Base-by-base conservation (phyloP, 495 filamentous ascomycete species). In the Penicillium lividum region DNA sequence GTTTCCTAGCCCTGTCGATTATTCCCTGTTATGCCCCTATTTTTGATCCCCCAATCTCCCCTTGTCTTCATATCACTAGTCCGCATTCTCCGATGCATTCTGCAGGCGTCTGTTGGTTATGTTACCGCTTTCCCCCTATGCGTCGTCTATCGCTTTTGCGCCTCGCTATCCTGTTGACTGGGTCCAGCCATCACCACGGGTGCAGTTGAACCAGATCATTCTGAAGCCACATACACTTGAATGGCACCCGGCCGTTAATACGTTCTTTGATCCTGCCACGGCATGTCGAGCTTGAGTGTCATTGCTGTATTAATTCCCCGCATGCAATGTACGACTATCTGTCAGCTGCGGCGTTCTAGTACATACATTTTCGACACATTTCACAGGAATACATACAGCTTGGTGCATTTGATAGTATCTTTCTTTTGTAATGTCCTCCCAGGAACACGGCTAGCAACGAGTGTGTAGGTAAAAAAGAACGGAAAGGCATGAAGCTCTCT, bases 71-170 rank as follows among this genome's bases (percentile, higher is more conserved):
- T 71, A 51, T 60, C 63, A 63, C 64, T 61, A 68, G 62, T 66
- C 58, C 58, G 62, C 65, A 68, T 68, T 64, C 44, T 62, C 53
- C 63, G 31, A 62, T 80, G 77, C 76, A 81, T 80, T 70, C 71
- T 65, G 73, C 74, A 73, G 77, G 77, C 74, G 73, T 78, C 71
- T 68, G 66, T 76, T 71, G 64, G 57, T 73, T 71, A 69, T 77
- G 68, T 70, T 53, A 61, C 60, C 55, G 52, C 50, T 65, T 56
- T 72, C 60, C 62, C 60, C 57, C 57, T 40, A 38, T 49, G 43
- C 56, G 62, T 67, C 66, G 18, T 49, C 59, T 45, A 47, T 60
- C 43, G 57, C 53, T 63, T 66, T 58, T 59, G 59, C 55, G 53
- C 54, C 57, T 60, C 56, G 60, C 65, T 68, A 57, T 42, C 40